phyloP scores from a whole-genome alignment of 192 early-diverging fungal genomes.

The Funneliformis geosporum region DNA sequence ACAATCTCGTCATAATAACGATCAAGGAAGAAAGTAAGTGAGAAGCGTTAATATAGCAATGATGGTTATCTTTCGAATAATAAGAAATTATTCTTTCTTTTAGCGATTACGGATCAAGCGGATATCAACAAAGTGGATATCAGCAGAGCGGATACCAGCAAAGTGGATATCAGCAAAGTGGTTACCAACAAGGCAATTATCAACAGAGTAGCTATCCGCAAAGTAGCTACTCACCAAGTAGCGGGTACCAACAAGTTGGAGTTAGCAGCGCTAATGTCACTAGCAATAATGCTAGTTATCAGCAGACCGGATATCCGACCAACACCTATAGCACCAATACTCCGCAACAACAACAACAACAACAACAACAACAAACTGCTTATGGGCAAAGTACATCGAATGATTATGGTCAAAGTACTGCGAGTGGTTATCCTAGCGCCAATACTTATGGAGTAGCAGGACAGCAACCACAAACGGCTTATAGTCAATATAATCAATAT shows the following conservation, averaged over 20 bases:
- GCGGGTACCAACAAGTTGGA: slow-evolving; percentile 15
- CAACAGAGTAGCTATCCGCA: slow-evolving; percentile 11
- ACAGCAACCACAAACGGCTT: slow-evolving; percentile 13
- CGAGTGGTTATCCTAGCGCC: slow-evolving; percentile 19
- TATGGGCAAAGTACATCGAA: slow-evolving; percentile 19
- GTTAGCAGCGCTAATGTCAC: background rate
- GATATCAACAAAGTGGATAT: slow-evolving; percentile 29
- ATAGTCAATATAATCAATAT: slow-evolving; percentile 20
- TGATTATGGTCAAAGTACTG: background rate
- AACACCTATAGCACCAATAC: slow-evolving; percentile 3
- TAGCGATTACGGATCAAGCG: slow-evolving; percentile 17
- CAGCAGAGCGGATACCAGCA: slow-evolving; percentile 15
- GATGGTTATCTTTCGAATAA: background rate
- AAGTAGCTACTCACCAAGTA: background rate
- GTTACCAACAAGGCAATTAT: slow-evolving; percentile 19
- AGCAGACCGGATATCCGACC: slow-evolving; percentile 16
- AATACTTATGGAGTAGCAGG: background rate
- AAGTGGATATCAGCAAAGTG: slow-evolving; percentile 17
- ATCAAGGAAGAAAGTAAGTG: slow-evolving; percentile 27
- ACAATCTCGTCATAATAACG: slow-evolving; percentile 19
- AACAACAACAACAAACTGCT: slow-evolving; percentile 25
- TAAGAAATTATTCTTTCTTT: background rate
- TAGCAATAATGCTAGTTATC: background rate
- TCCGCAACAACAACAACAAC: too few species aligned
- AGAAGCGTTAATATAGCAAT: background rate